Conservation (phyloP, 2,329 filamentous ascomycete species). For the Westerdykella aurantiaca region DNA sequence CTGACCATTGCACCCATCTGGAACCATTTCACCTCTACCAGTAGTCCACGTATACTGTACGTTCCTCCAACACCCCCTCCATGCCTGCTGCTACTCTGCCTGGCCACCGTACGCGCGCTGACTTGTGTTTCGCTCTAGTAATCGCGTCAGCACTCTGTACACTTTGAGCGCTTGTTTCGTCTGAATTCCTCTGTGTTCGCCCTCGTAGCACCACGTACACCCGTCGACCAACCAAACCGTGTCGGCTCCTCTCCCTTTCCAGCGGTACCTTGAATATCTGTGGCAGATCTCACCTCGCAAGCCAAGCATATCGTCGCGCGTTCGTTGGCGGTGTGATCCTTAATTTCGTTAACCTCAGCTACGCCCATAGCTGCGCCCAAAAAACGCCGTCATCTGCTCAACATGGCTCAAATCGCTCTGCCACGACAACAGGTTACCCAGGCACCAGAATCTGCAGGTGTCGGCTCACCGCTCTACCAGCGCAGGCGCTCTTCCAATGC, state of each 20-base stretch:
- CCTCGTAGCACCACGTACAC: conserved; percentile 23
- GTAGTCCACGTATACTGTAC: conserved; percentile 20
- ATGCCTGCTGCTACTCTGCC: neutral
- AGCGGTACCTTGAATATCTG: conserved; percentile 18
- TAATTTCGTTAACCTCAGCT: conserved; percentile 25
- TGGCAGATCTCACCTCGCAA: conserved; percentile 16
- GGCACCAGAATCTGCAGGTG: conserved; percentile 25
- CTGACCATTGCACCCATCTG: neutral
- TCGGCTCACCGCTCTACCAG: conserved; percentile 36
- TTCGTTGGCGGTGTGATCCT: conserved; percentile 19
- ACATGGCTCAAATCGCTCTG: conserved; percentile 35
- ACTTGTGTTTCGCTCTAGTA: conserved; percentile 24
- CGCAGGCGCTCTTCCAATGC: conserved; percentile 28
- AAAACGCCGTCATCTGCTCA: conserved; percentile 19
- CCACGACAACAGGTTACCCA: conserved; percentile 39
- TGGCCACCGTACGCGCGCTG: conserved; percentile 24
- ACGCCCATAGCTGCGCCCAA: conserved; percentile 18
- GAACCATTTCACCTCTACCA: neutral
- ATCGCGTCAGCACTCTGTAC: conserved; percentile 31
- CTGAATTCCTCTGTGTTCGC: conserved; percentile 28
- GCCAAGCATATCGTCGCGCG: conserved; percentile 18
- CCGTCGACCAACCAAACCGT: conserved; percentile 19
- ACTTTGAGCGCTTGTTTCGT: conserved; percentile 37
- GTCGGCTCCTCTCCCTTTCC: conserved; percentile 10
- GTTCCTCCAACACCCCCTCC: conserved; percentile 8